A percentile compares a stretch with the other conserved stretches of the same genome.
Evolutionary conservation across 1,284 basidiomycete species (phyloP).

Genomic region (Neotropicomus parvogracilis): DNA sequence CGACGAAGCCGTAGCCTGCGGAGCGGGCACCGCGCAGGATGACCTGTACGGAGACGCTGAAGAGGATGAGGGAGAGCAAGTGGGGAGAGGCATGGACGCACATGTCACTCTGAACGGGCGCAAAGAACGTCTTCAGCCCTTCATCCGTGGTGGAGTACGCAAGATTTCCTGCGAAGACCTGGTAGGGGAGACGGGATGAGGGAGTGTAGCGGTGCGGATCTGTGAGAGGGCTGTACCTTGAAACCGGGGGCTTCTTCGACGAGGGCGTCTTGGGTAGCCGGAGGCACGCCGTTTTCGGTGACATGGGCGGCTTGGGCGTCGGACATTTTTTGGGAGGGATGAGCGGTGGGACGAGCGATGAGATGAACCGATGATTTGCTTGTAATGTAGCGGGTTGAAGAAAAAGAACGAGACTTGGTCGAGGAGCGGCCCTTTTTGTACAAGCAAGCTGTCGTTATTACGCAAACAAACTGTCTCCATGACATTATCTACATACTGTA

Average conservation of each 20-base stretch:
- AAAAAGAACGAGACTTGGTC: too few relatives aligned
- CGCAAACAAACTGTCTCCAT: conserved; percentile 32
- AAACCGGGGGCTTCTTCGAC: conserved; percentile 68
- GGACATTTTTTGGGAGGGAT: conserved; percentile 68
- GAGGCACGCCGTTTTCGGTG: conserved; percentile 75
- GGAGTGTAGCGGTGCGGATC: conserved; percentile 17
- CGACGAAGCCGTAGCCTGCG: conserved; percentile 90
- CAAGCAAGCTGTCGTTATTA: conserved; percentile 14
- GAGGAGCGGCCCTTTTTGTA: too few relatives aligned
- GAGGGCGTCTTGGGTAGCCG: conserved; percentile 62
- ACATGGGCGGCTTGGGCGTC: conserved; percentile 79
- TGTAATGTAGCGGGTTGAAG: conserved; percentile 29
- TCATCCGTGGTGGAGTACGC: conserved; percentile 85
- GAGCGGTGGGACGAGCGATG: conserved; percentile 38
- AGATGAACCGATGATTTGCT: conserved; percentile 38
- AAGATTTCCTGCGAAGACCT: conserved; percentile 89
- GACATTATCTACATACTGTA: too few relatives aligned
- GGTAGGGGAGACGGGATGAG: conserved; percentile 10
- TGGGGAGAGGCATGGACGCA: conserved; percentile 42
- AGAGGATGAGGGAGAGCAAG: conserved; percentile 21
- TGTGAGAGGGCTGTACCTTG: conserved; percentile 52
- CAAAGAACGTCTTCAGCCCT: conserved; percentile 86
- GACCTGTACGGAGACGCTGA: conserved; percentile 71
- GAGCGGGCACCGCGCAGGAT: conserved; percentile 78
- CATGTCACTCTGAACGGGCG: conserved; percentile 77